A percentile compares a stretch with the other conserved stretches of the same genome.
Conservation (phyloP, 1,284 basidiomycete species). For the Pseudozyma flocculosa region DNA sequence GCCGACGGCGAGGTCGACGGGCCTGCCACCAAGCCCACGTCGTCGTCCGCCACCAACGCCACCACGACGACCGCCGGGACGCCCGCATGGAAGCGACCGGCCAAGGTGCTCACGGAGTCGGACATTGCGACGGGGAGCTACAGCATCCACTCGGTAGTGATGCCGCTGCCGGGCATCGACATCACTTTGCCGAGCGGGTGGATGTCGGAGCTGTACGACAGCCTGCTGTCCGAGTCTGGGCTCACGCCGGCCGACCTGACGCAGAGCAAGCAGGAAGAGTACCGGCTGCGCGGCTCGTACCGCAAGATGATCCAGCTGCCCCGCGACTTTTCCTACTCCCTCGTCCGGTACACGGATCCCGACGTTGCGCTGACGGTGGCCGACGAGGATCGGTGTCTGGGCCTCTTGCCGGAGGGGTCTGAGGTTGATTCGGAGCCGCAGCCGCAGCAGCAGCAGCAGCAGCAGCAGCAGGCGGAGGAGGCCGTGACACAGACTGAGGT, state of each 20-base stretch:
- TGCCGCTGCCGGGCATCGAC: slow-evolving; percentile 91
- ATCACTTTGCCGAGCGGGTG: slow-evolving; percentile 81
- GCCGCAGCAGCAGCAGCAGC: too few relatives aligned
- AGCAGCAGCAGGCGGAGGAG: too few relatives aligned
- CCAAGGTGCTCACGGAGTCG: slow-evolving; percentile 74
- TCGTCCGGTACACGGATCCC: slow-evolving; percentile 87
- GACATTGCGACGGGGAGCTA: slow-evolving; percentile 69
- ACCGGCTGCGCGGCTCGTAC: slow-evolving; percentile 87
- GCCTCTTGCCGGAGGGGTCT: background rate
- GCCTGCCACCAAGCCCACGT: slow-evolving; percentile 6
- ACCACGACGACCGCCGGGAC: slow-evolving; percentile 7
- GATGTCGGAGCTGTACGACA: slow-evolving; percentile 77
- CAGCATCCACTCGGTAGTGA: slow-evolving; percentile 87
- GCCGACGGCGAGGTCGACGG: slow-evolving; percentile 1
- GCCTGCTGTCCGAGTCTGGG: slow-evolving; percentile 79
- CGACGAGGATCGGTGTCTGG: slow-evolving; percentile 80
- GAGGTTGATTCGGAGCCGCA: too few relatives aligned
- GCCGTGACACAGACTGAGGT: too few relatives aligned
- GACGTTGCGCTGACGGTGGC: slow-evolving; percentile 86
- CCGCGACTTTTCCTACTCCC: slow-evolving; percentile 73
- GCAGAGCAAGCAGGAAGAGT: slow-evolving; percentile 68
- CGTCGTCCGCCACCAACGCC: slow-evolving; percentile 9
- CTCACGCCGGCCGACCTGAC: slow-evolving; percentile 79
- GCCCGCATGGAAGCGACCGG: slow-evolving; percentile 61
- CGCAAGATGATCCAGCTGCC: slow-evolving; percentile 86